Base-by-base conservation (phyloP, 2,329 filamentous ascomycete species). In the Exophiala sp. region DNA sequence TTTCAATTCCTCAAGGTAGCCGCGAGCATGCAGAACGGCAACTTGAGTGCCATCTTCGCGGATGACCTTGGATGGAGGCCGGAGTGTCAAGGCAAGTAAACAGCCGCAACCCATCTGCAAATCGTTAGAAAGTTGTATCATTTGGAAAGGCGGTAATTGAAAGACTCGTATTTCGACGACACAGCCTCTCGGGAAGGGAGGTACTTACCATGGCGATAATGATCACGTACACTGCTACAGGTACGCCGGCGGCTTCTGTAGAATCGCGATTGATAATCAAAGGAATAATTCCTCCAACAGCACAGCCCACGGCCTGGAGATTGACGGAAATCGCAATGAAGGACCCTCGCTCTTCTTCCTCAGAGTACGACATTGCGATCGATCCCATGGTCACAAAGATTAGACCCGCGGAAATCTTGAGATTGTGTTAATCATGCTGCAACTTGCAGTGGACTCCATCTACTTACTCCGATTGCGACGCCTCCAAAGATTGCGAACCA, bases 361-460 rank as follows among this genome's bases (percentile, higher is more conserved):
- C 68, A 1, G 68, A 62, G 38, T 71, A 71, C 0, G 67, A 63
- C 21, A 63, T 65, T 8, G 65, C 59, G 41, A 70, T 66, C 18
- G 68, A 69, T 1, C 67, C 67, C 11, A 61, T 63, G 1, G 65
- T 66, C 20, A 69, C 62, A 53, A 68, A 69, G 11, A 69, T 58
- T 32, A 67, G 57, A 12, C 49, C 49, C 16, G 50, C 50, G 39
- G 50, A 53, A 33, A 50, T 43, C 53, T 51, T 29, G 29, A 42
- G 20, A 34, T 14, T 21, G 39, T 41, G 21, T 29, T 8, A 50
- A 11, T 10, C 43, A 14, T 11, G 24, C 29, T 9, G 16, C 36
- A 18, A 21, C 34, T 32, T 40, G 12, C 20, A 2, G 8, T 8
- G n/a, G 7, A 9, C 12, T 35, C 29, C 9, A 11, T n/a, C 10